Evolutionary conservation across 2,329 filamentous ascomycete species (phyloP).

Genomic region (Pyricularia pennisetigena): DNA sequence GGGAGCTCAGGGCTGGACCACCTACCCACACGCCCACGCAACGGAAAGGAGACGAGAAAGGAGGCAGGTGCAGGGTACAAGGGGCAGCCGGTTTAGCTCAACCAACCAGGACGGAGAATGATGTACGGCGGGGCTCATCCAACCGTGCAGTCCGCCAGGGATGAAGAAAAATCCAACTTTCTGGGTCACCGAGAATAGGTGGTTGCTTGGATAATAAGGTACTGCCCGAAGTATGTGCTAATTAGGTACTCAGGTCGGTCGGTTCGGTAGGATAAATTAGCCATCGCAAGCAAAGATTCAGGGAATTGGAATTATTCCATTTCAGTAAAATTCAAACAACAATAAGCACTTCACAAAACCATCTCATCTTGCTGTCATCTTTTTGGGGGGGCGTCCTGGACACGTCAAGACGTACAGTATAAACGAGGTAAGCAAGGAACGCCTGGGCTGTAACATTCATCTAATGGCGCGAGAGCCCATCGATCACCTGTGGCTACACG

Average conservation of each 20-base stretch:
- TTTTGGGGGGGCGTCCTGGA: background rate
- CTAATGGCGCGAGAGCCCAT: background rate
- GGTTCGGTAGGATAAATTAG: too few species aligned
- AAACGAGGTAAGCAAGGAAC: background rate
- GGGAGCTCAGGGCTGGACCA: background rate
- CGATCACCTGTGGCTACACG: background rate
- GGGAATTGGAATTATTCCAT: background rate
- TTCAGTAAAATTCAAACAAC: background rate
- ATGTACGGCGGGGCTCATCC: background rate
- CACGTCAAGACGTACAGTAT: background rate
- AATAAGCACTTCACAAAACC: background rate
- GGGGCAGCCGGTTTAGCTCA: background rate
- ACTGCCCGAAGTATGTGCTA: too few species aligned
- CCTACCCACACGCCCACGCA: background rate
- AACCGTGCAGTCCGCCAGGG: background rate
- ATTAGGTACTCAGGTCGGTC: too few species aligned
- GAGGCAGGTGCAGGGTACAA: background rate
- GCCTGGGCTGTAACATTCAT: background rate
- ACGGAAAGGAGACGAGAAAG: slow-evolving; percentile 1
- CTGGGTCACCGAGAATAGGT: background rate
- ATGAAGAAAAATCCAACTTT: background rate
- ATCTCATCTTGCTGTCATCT: background rate
- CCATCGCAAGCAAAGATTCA: background rate
- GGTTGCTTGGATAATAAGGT: background rate
- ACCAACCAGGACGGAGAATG: background rate